phyloP scores from a whole-genome alignment of 108 stramenopile genomes.

The Nannochloropsis salina region DNA sequence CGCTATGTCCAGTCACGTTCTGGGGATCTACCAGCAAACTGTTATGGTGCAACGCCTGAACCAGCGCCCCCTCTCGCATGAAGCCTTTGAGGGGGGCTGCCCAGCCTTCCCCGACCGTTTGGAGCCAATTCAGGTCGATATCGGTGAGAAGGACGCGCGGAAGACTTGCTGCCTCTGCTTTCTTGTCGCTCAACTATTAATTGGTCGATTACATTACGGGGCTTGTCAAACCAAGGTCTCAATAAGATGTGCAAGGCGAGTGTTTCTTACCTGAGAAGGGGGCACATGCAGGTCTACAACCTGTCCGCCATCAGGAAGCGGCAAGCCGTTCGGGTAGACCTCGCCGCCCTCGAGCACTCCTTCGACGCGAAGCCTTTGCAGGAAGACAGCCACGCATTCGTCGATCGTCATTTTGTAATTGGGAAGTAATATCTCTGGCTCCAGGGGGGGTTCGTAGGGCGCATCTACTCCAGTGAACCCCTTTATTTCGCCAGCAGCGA shows the following conservation, averaged over 20 bases:
- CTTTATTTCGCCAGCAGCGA: slow-evolving; percentile 81
- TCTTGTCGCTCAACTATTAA: slow-evolving; percentile 50
- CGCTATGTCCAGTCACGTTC: slow-evolving; percentile 69
- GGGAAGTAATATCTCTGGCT: slow-evolving; percentile 78
- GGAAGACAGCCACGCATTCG: slow-evolving; percentile 78
- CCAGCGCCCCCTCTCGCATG: slow-evolving; percentile 92
- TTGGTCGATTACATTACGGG: too few species aligned
- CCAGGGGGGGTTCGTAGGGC: slow-evolving; percentile 88
- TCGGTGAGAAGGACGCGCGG: slow-evolving; percentile 91
- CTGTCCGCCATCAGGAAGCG: slow-evolving; percentile 93
- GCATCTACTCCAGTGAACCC: slow-evolving; percentile 97
- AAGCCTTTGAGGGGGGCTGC: slow-evolving; percentile 93
- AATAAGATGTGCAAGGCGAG: too few species aligned
- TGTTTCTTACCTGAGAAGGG: slow-evolving; percentile 27
- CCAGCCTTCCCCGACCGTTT: slow-evolving; percentile 96
- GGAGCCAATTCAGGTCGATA: slow-evolving; percentile 94
- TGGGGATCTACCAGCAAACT: slow-evolving; percentile 88
- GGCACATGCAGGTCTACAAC: slow-evolving; percentile 84
- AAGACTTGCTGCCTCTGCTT: slow-evolving; percentile 69
- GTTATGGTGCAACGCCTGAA: slow-evolving; percentile 94
- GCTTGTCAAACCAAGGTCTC: too few species aligned
- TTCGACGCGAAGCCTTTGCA: slow-evolving; percentile 71
- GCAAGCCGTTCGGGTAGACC: slow-evolving; percentile 69
- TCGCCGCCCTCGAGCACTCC: slow-evolving; percentile 88
- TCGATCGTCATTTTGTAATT: slow-evolving; percentile 86